Evolutionary conservation across 208 protist genomes (phyloP).

Genomic region (Leishmania mexicana): DNA sequence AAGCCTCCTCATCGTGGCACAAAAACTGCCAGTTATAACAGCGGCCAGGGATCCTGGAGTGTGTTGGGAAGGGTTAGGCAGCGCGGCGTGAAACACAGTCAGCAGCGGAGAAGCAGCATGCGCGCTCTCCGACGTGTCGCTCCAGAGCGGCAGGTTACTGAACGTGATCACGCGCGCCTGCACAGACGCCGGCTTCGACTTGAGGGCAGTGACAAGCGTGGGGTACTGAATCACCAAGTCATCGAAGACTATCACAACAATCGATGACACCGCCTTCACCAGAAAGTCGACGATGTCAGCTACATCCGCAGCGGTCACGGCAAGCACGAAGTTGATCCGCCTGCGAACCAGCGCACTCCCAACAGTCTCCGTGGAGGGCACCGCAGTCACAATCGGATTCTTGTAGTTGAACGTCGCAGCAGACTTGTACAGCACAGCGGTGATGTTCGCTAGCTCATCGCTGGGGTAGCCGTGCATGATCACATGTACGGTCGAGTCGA

Average conservation of each 20-base stretch:
- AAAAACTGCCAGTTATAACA: too few species aligned
- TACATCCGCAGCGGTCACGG: conserved; percentile 19
- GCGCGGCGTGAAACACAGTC: conserved; percentile 18
- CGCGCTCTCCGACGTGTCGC: conserved; percentile 14
- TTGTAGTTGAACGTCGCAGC: conserved; percentile 13
- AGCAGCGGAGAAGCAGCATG: background rate
- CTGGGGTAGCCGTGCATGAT: conserved; percentile 13
- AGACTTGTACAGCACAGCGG: conserved; percentile 4
- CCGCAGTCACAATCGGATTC: background rate
- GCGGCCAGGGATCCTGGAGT: too few species aligned
- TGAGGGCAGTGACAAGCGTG: conserved; percentile 23
- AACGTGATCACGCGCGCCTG: conserved; percentile 36
- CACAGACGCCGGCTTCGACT: conserved; percentile 3
- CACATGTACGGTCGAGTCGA: background rate
- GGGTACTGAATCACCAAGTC: conserved; percentile 42
- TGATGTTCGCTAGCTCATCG: background rate
- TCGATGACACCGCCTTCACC: conserved; percentile 4
- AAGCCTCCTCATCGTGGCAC: too few species aligned
- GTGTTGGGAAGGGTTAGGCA: background rate
- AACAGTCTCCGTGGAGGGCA: background rate
- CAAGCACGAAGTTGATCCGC: conserved; percentile 7
- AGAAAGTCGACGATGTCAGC: conserved; percentile 24
- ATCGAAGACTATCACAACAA: conserved; percentile 36
- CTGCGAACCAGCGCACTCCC: background rate
- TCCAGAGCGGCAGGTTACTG: conserved; percentile 55